Evolutionary conservation across 352 stramenopile species (phyloP).

Genomic region (Pythium monospermum): DNA sequence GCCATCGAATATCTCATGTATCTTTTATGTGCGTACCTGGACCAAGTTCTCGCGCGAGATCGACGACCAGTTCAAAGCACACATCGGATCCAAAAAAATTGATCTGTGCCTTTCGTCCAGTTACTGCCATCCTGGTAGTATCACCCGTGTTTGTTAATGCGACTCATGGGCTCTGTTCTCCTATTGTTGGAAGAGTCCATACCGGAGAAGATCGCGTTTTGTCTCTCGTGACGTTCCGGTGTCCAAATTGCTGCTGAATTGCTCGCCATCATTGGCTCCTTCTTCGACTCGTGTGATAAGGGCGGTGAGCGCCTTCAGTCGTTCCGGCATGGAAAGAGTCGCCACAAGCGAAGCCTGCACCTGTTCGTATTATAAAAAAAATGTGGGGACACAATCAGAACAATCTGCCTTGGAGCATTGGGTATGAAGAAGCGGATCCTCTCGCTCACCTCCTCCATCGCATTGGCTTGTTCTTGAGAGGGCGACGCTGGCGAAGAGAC

Average conservation of each 20-base stretch:
- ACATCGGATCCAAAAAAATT: slow-evolving; percentile 72
- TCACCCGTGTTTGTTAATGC: too few relatives aligned
- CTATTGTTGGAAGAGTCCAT: too few relatives aligned
- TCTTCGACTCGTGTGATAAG: slow-evolving; percentile 62
- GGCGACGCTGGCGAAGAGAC: too few relatives aligned
- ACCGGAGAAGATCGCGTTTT: slow-evolving; percentile 73
- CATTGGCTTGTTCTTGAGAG: too few relatives aligned
- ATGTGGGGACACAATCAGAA: too few relatives aligned
- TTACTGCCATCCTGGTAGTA: slow-evolving; percentile 49
- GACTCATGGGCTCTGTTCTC: too few relatives aligned
- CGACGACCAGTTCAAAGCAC: slow-evolving; percentile 68
- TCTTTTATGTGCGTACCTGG: slow-evolving; percentile 25
- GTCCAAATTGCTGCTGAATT: slow-evolving; percentile 20
- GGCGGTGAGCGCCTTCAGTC: slow-evolving; percentile 47
- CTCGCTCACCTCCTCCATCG: too few relatives aligned
- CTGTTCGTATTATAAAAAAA: too few relatives aligned
- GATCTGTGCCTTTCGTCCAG: slow-evolving; percentile 66
- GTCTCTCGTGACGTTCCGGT: slow-evolving; percentile 40
- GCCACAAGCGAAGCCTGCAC: slow-evolving; percentile 21
- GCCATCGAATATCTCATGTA: too few relatives aligned
- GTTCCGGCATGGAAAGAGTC: slow-evolving; percentile 43
- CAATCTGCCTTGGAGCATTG: neutral
- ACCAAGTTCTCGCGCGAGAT: slow-evolving; percentile 55
- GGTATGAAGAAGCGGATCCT: too few relatives aligned
- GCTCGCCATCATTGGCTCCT: slow-evolving; percentile 50